These are phyloP conservation scores for Astragalus glycyphyllos DNA, from an alignment of 306 rosid species.

Conservation along the genomic window DNA sequence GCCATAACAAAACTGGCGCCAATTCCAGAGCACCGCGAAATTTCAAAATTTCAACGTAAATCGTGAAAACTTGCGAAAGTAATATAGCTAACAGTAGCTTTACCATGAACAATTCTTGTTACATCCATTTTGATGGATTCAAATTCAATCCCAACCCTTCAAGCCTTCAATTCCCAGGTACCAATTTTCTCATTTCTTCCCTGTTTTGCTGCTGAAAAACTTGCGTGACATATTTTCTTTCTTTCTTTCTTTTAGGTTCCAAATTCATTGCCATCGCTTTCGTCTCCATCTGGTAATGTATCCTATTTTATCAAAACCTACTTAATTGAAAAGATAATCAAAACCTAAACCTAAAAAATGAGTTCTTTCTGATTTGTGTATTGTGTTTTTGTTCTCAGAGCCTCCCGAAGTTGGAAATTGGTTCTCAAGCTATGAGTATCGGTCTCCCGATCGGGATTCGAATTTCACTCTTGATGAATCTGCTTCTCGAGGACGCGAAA, in stretches of 20 bases:
- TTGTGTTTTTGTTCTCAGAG: conserved; percentile 51
- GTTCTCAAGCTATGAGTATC: conserved; percentile 79
- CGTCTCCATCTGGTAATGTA: conserved; percentile 67
- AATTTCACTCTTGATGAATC: conserved; percentile 45
- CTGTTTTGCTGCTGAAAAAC: conserved; percentile 43
- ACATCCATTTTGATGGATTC: conserved; percentile 48
- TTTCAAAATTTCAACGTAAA: conserved; percentile 1
- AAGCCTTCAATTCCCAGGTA: conserved; percentile 56
- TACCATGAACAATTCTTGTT: background rate
- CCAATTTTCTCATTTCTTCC: background rate
- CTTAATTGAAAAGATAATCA: background rate
- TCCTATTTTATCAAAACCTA: background rate
- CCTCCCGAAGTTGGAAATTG: conserved; percentile 73
- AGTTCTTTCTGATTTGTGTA: background rate
- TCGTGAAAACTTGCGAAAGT: background rate
- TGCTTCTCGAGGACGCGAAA: conserved; percentile 18
- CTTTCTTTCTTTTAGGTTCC: conserved; percentile 46
- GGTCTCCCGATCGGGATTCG: conserved; percentile 61
- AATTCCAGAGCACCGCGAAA: background rate
- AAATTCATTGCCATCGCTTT: conserved; percentile 39
- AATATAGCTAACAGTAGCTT: background rate
- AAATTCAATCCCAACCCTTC: conserved; percentile 36
- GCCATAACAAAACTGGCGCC: background rate
- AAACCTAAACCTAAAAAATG: background rate
- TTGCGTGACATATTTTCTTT: background rate